Conservation (phyloP, 2,329 filamentous ascomycete species). For the Arthrobotrys pseudoclavata region DNA sequence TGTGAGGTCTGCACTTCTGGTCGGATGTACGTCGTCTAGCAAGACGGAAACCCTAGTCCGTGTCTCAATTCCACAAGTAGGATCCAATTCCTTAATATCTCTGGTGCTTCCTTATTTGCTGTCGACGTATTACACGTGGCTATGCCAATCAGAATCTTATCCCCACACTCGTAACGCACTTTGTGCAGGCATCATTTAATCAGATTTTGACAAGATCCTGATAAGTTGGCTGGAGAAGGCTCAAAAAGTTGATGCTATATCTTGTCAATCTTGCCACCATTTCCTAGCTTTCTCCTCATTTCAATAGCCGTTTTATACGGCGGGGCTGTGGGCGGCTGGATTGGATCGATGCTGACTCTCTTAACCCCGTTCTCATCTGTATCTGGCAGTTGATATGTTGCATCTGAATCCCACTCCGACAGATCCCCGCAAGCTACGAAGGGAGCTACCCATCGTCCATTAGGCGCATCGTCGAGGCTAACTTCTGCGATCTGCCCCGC, state of each 20-base stretch:
- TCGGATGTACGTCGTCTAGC: conserved; percentile 3
- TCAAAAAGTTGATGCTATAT: conserved; percentile 25
- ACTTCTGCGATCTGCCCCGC: conserved; percentile 63
- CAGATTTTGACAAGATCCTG: conserved; percentile 11
- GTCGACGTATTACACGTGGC: conserved; percentile 53
- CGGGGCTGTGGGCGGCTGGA: conserved; percentile 95
- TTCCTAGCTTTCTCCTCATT: conserved; percentile 71
- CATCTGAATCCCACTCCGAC: conserved; percentile 94
- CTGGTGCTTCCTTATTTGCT: conserved; percentile 15
- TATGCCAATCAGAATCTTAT: conserved; percentile 56
- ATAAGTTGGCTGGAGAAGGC: conserved; percentile 33
- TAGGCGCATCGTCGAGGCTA: conserved; percentile 66
- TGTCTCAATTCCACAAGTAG: conserved; percentile 44
- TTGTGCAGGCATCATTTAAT: conserved; percentile 32
- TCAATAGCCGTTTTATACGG: conserved; percentile 94
- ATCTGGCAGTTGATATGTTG: conserved; percentile 89
- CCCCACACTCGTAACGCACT: conserved; percentile 12
- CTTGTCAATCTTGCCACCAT: conserved; percentile 57
- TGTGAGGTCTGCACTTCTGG: conserved; percentile 54
- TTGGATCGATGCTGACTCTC: conserved; percentile 82
- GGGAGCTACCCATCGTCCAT: conserved; percentile 86
- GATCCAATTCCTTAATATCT: conserved; percentile 38
- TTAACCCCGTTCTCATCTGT: conserved; percentile 71
- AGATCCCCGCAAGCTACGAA: conserved; percentile 98
- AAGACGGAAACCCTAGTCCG: conserved; percentile 33